Evolutionary conservation across 768 basidiomycete genomes (phyloP).

Genomic region (Boletus rufocinnamomeus): DNA sequence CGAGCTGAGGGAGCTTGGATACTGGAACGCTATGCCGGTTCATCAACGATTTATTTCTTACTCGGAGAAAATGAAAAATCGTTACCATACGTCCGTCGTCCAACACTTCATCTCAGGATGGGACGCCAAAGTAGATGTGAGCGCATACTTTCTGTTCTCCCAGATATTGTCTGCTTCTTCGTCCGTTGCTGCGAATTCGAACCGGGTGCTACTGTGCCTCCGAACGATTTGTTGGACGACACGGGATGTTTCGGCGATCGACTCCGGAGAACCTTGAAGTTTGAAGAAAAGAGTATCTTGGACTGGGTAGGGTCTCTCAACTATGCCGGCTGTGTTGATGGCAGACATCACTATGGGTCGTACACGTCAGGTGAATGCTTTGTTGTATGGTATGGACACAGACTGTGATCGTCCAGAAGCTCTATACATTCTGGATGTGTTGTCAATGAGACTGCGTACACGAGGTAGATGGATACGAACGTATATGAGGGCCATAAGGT

Average conservation of each 20-base stretch:
- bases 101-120: conserved; percentile 68
- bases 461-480: conserved; percentile 41
- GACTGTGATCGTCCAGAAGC: conserved; percentile 76
- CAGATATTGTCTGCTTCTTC: conserved; percentile 78
- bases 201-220: conserved; percentile 65
- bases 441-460: neutral
- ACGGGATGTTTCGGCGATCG: conserved; percentile 58
- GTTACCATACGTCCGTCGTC: conserved; percentile 90
- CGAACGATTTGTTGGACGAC: conserved; percentile 61
- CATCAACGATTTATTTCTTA: neutral
- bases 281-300: conserved; percentile 90
- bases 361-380: neutral
- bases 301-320: conserved; percentile 62
- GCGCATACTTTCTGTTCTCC: conserved; percentile 83
- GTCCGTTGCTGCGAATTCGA: conserved; percentile 73
- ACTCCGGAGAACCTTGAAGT: conserved; percentile 72
- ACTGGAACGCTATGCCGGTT: conserved; percentile 58
- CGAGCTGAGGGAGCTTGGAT: conserved; percentile 65
- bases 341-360: conserved; percentile 66
- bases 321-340: conserved; percentile 65
- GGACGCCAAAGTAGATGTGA: conserved; percentile 68
- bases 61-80: neutral
- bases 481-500: conserved; percentile 69
- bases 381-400: conserved; percentile 16
- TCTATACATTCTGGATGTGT: conserved; percentile 75